Evolutionary conservation across 768 basidiomycete genomes (phyloP), one percentile per base, ranked within the genome.

Genomic region (Podaxis sp.): DNA sequence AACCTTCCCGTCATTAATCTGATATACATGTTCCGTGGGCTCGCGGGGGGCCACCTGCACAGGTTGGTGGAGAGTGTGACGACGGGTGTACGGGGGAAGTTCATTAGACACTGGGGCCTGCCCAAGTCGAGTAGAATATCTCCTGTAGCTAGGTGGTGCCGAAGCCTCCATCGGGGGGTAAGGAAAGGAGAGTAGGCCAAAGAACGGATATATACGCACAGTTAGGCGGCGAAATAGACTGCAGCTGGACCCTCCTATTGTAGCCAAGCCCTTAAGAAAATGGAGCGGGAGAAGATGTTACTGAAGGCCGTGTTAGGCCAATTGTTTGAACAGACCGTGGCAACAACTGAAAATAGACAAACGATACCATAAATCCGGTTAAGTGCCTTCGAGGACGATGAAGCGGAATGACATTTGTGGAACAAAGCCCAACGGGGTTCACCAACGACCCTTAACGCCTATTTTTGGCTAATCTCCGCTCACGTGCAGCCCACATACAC

Each of bases 121-220:
- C 77, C 81, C 82, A 75, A 73, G 79, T 74, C 80, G 78, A 71
- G 76, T 69, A 66, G 80, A 81, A 72, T 74, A 79, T 74, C 81
- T 77, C 74, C 79, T 76, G 76, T 83, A 82, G 67, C 72, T 75
- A 67, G 83, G 81, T 59, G 81, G 81, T 71, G 81, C 77, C 73
- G 73, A 74, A 60, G 75, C 75, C 77, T 81, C 80, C 80, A 81
- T 81, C 64, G 65, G 69, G 59, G 64, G 67, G 65, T 67, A 64
- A 66, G 55, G 65, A 67, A 63, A 49, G 49, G 57, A 57, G 56
- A 52, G 55, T 36, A 17, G 46, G 44, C 55, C 15, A n/a, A 56
- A 61, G 58, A 61, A 51, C 30, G n/a, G 59, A 39, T 59, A 63
- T 61, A 58, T 64, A 70, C 60, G 30, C 51, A 53, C 40, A 19